phyloP scores from a whole-genome alignment of 495 filamentous ascomycete genomes.

The Trichoderma erinaceum region DNA sequence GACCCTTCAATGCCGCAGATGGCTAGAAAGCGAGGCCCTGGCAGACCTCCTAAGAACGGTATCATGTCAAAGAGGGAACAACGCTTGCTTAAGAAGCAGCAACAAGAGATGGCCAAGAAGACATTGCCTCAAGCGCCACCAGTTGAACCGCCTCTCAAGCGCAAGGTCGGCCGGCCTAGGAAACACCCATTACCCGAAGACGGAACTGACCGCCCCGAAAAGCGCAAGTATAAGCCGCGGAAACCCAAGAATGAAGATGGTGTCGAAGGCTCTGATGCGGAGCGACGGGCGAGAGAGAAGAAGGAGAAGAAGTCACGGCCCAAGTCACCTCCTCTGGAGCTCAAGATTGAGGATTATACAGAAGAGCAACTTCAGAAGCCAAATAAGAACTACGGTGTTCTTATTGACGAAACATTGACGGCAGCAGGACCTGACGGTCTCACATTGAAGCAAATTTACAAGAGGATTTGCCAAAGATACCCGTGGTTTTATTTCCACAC shows the following conservation, averaged over 20 bases:
- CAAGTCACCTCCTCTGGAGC: conserved; percentile 51
- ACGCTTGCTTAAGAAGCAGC: conserved; percentile 58
- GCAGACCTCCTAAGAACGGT: conserved; percentile 84
- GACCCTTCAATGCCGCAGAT: conserved; percentile 31
- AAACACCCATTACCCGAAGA: conserved; percentile 52
- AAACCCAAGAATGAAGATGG: conserved; percentile 54
- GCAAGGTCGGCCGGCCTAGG: conserved; percentile 55
- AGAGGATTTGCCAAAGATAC: conserved; percentile 77
- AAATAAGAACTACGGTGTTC: conserved; percentile 75
- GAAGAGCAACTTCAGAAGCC: conserved; percentile 83
- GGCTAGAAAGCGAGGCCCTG: conserved; percentile 72
- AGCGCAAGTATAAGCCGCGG: conserved; percentile 72
- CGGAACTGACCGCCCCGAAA: conserved; percentile 53
- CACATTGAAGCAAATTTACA: conserved; percentile 91
- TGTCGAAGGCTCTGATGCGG: conserved; percentile 40
- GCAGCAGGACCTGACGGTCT: conserved; percentile 63
- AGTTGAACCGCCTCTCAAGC: conserved; percentile 44
- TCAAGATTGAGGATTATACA: conserved; percentile 70
- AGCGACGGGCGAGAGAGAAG: conserved; percentile 49
- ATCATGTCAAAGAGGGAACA: conserved; percentile 86
- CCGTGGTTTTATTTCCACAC: conserved; percentile 84
- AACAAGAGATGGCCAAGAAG: conserved; percentile 43
- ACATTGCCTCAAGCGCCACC: conserved; percentile 37
- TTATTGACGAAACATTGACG: conserved; percentile 84
- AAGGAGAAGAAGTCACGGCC: conserved; percentile 50